These are phyloP conservation scores for Helichrysum umbraculigerum DNA, from an alignment of 129 eudicot genomes.

Conservation along the genomic window DNA sequence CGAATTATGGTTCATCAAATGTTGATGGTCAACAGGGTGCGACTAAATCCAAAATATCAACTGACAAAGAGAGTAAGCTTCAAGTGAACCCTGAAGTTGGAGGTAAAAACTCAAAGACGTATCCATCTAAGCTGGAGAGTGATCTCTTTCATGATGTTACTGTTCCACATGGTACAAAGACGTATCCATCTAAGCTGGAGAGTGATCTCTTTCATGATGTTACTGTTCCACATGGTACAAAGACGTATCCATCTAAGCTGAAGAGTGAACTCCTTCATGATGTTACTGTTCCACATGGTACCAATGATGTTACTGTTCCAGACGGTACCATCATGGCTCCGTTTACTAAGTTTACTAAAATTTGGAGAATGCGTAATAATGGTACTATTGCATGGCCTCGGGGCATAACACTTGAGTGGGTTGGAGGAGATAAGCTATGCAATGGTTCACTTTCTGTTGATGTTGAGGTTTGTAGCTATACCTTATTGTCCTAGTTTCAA, in stretches of 20 bases:
- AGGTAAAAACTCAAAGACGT: background rate
- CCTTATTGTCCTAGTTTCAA: background rate
- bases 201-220: slow-evolving; percentile 66
- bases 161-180: slow-evolving; percentile 10
- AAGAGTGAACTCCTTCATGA: slow-evolving; percentile 64
- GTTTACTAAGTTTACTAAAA: slow-evolving; percentile 62
- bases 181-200: slow-evolving; percentile 39
- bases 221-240: slow-evolving; percentile 40
- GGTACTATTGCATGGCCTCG: slow-evolving; percentile 60
- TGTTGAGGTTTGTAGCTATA: slow-evolving; percentile 42
- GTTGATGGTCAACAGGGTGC: slow-evolving; percentile 20
- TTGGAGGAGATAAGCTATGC: slow-evolving; percentile 62
- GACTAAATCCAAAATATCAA: slow-evolving; percentile 32
- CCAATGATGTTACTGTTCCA: background rate
- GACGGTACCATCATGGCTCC: slow-evolving; percentile 81
- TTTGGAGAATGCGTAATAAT: slow-evolving; percentile 78
- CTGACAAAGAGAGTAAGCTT: background rate
- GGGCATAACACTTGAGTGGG: slow-evolving; percentile 62
- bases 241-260: slow-evolving; percentile 29
- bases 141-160: slow-evolving; percentile 66
- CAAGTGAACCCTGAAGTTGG: slow-evolving; percentile 12
- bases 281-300: slow-evolving; percentile 39
- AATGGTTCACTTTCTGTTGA: slow-evolving; percentile 39
- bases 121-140: slow-evolving; percentile 46
- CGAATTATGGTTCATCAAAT: background rate